phyloP scores from a whole-genome alignment of 169 alveolate species.

The Eimeria falciformis region DNA sequence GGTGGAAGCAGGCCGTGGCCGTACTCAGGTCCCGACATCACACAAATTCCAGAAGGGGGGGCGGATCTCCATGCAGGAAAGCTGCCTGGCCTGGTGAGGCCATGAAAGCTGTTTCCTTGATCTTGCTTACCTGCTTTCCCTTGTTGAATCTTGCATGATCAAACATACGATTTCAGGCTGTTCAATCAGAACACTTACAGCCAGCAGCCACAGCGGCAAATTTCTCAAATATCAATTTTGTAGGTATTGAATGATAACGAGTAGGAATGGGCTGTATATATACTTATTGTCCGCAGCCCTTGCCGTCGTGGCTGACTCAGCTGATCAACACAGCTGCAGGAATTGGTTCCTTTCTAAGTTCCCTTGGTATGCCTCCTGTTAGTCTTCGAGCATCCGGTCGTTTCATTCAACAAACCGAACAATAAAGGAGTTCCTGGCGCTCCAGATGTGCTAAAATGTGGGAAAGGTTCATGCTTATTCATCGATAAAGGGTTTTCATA shows the following conservation, averaged over 20 bases:
- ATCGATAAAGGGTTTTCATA: neutral
- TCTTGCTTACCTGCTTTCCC: neutral
- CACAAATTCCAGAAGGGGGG: neutral
- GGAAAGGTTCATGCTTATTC: neutral
- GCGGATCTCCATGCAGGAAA: neutral
- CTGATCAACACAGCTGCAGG: conserved; percentile 54
- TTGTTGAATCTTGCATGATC: too few species aligned
- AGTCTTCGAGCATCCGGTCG: neutral
- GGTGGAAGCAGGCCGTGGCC: conserved; percentile 13
- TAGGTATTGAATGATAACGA: neutral
- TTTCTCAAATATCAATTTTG: neutral
- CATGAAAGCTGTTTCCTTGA: neutral
- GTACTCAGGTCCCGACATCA: conserved; percentile 15
- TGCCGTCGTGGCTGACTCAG: conserved; percentile 64
- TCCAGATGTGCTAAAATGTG: conserved; percentile 9
- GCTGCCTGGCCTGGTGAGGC: neutral
- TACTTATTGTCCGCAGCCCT: conserved; percentile 10
- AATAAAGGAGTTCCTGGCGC: conserved; percentile 10
- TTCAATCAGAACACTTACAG: neutral
- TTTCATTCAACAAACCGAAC: too few species aligned
- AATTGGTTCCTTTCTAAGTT: conserved; percentile 13
- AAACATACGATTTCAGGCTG: neutral
- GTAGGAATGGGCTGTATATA: neutral
- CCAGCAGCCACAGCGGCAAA: neutral
- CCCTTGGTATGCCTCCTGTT: neutral